Conservation (phyloP, 441 rosid genomes). For the Erodium moschatum region DNA sequence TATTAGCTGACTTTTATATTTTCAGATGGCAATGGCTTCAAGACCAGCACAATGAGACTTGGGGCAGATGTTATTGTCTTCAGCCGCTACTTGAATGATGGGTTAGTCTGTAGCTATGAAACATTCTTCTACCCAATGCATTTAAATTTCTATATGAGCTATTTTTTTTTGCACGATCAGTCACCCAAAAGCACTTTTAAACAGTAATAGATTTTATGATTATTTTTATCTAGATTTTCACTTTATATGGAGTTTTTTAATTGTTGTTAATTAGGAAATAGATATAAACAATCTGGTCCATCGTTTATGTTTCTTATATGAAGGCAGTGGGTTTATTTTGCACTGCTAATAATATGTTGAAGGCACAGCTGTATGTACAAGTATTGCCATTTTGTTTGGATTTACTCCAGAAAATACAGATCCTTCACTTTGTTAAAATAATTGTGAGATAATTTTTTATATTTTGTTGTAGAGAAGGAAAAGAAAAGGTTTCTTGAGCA, state of each 20-base stretch:
- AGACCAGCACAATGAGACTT: conserved; percentile 97
- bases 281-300: too few relatives aligned
- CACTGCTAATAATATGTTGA: too few relatives aligned
- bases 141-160: conserved; percentile 11
- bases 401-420: too few relatives aligned
- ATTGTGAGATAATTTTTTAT: too few relatives aligned
- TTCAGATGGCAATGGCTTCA: conserved; percentile 97
- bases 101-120: conserved; percentile 37
- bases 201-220: neutral
- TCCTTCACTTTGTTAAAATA: too few relatives aligned
- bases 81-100: conserved; percentile 53
- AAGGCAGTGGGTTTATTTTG: too few relatives aligned
- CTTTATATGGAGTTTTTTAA: neutral
- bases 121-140: conserved; percentile 5
- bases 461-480: too few relatives aligned
- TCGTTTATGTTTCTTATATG: too few relatives aligned
- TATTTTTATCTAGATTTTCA: neutral
- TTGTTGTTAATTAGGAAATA: too few relatives aligned
- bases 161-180: neutral
- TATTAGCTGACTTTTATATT: conserved; percentile 25
- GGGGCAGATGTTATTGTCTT: conserved; percentile 93
- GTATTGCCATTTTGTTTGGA: too few relatives aligned
- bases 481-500: too few relatives aligned
- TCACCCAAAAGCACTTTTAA: neutral
- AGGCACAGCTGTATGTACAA: too few relatives aligned